Conservation (phyloP, 2,329 filamentous ascomycete genomes). For the Albophoma yamanashiensis region DNA sequence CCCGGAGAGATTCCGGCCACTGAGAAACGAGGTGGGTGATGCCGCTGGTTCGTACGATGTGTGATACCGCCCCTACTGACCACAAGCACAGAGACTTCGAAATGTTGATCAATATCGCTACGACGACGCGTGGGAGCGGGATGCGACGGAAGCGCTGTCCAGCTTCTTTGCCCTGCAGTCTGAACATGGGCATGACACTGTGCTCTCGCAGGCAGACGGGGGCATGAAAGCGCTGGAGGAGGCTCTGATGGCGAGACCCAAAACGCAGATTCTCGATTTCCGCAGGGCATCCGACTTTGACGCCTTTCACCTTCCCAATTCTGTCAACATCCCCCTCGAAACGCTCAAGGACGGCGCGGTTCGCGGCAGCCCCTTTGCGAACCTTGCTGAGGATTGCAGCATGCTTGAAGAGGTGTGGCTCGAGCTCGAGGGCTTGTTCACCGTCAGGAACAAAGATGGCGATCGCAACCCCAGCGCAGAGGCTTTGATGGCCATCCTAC, state of each 20-base stretch:
- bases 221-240: constrained; percentile 13
- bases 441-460: constrained; percentile 14
- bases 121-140: constrained; percentile 42
- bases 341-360: constrained; percentile 17
- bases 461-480: constrained; percentile 16
- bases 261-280: constrained; percentile 31
- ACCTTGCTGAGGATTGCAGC: constrained; percentile 33
- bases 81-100: constrained; percentile 26
- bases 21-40: constrained; percentile 27
- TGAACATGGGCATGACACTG: constrained; percentile 11
- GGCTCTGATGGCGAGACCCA: constrained; percentile 12
- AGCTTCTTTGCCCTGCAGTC: constrained; percentile 20
- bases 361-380: constrained; percentile 20
- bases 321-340: constrained; percentile 34
- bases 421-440: constrained; percentile 34
- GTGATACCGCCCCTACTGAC: constrained; percentile 7
- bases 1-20: constrained; percentile 33
- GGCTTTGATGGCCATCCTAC: constrained; percentile 16
- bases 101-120: constrained; percentile 43
- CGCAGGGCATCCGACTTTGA: constrained; percentile 29
- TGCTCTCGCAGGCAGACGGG: constrained; percentile 10
- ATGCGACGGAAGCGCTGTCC: constrained; percentile 25
- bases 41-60: background rate
- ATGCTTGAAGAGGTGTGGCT: constrained; percentile 37
- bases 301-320: constrained; percentile 31